phyloP scores from a whole-genome alignment of 192 early-diverging fungal genomes.

The Coemansia sp. region DNA sequence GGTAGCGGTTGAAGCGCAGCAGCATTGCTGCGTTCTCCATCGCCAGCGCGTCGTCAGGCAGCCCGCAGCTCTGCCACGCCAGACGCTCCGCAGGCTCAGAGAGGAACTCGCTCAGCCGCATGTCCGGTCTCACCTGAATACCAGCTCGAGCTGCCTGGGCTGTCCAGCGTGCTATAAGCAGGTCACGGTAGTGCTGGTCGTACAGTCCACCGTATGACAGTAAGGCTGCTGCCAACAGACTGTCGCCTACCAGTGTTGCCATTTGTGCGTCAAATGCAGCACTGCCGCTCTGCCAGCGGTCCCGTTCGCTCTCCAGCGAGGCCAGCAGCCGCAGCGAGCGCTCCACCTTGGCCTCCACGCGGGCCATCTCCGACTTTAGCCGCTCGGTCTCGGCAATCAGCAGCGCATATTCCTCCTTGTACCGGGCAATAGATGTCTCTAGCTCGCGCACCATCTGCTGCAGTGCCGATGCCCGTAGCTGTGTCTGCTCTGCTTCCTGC shows the following conservation, averaged over 20 bases:
- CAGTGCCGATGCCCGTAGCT: constrained; percentile 67
- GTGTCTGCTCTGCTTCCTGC: constrained; percentile 67
- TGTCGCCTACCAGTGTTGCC: constrained; percentile 97
- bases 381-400: constrained; percentile 89
- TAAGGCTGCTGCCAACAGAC: constrained; percentile 88
- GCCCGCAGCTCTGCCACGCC: constrained; percentile 79
- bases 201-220: constrained; percentile 97
- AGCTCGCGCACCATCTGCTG: constrained; percentile 78
- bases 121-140: constrained; percentile 61
- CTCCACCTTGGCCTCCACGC: constrained; percentile 89
- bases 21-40: constrained; percentile 99
- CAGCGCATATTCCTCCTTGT: constrained; percentile 97
- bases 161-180: constrained; percentile 77
- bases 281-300: constrained; percentile 87
- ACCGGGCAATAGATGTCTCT: constrained; percentile 82
- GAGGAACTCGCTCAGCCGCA: constrained; percentile 87
- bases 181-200: constrained; percentile 91
- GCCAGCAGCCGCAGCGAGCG: constrained; percentile 83
- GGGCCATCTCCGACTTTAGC: constrained; percentile 90
- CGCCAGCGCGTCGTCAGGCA: constrained; percentile 86
- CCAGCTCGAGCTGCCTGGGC: constrained; percentile 52
- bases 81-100: constrained; percentile 89
- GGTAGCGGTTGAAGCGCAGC: constrained; percentile 91
- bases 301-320: constrained; percentile 88
- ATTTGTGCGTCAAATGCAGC: constrained; percentile 93